Evolutionary conservation across 2,329 filamentous ascomycete genomes (phyloP).

Genomic region (Paecilomyces sp.): DNA sequence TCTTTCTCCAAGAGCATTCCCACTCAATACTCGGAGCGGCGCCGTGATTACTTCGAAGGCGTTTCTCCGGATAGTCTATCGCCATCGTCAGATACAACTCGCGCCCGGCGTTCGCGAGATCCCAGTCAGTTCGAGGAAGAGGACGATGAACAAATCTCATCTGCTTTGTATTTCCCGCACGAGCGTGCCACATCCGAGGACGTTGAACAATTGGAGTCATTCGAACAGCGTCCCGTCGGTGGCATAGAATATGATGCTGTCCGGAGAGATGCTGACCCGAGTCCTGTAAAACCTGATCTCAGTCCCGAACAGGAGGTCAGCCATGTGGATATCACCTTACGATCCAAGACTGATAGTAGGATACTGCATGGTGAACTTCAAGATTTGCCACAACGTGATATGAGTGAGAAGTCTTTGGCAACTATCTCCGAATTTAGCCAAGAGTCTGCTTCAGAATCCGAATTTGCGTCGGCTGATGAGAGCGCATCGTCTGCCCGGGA

Average conservation of each 20-base stretch:
- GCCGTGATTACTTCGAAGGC: constrained; percentile 20
- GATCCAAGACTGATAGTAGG: constrained; percentile 54
- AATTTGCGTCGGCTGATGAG: constrained; percentile 37
- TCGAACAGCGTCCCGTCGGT: constrained; percentile 8
- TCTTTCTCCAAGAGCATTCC: constrained; percentile 38
- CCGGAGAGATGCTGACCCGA: background rate
- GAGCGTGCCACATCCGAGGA: constrained; percentile 38
- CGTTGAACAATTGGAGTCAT: constrained; percentile 17
- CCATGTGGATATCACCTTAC: constrained; percentile 57
- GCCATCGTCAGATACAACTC: constrained; percentile 15
- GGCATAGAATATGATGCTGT: background rate
- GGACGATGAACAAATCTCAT: constrained; percentile 60
- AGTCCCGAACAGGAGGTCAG: constrained; percentile 25
- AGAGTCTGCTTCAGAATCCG: constrained; percentile 40
- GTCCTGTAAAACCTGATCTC: background rate
- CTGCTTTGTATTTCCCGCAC: constrained; percentile 58
- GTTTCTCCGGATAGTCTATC: constrained; percentile 7
- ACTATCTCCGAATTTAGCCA: constrained; percentile 28
- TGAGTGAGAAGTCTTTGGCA: constrained; percentile 27
- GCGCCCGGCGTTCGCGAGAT: constrained; percentile 14
- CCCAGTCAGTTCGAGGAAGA: constrained; percentile 41
- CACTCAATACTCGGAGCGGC: constrained; percentile 27
- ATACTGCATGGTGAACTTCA: constrained; percentile 54
- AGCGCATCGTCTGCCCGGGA: constrained; percentile 35
- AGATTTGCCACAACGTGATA: constrained; percentile 31